Base-by-base conservation (phyloP, 2,329 filamentous ascomycete species). In the Monilinia polystroma region DNA sequence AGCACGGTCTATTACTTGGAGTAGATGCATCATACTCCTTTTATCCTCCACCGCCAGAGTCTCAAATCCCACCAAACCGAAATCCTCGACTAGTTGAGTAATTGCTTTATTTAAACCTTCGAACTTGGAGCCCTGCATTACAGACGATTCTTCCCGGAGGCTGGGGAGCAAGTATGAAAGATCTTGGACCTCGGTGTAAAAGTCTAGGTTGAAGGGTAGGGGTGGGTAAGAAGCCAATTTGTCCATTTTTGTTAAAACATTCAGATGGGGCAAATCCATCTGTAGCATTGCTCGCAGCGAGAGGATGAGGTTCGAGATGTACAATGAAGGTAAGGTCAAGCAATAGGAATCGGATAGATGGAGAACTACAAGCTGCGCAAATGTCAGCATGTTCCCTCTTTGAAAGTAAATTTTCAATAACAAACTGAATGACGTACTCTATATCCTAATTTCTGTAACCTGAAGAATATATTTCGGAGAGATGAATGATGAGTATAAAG, bases 161-260 rank as follows among this genome's bases (percentile, higher is more conserved):
- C 89, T 84, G 1, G 93, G 92, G 0, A 95, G 84, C 16, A 99
- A 83, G 72, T 97, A 92, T 29, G 87, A 86, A 4, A 99, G 85
- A 74, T 97, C 93, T 78, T 99, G 93, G 10, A 98, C 94, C 78
- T 99, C 94, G 69, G 95, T 98, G 78, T 98, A 99, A 79, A 90
- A 99, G 71, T 97, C 93, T 68, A 99, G 87, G 74, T 97, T 97
- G 82, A 99, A 97, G 0, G 93, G 92, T 0, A 99, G 83, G 35
- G 91, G 87, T 57, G 92, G 89, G 75, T 97, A 97, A 63, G 90
- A 87, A 47, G 88, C 82, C 64, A 99, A 83, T 76, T 97, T 97
- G 79, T 99, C 95, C 79, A 99, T 96, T 80, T 99, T 99, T 67
- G 93, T 97, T 35, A 99, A 85, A 69, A 99, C 91, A 75, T 99